Percentiles rank a stretch among this genome's conserved stretches.
phyloP scores from a whole-genome alignment of 441 rosid species.

The Pelargonium fulgidum region DNA sequence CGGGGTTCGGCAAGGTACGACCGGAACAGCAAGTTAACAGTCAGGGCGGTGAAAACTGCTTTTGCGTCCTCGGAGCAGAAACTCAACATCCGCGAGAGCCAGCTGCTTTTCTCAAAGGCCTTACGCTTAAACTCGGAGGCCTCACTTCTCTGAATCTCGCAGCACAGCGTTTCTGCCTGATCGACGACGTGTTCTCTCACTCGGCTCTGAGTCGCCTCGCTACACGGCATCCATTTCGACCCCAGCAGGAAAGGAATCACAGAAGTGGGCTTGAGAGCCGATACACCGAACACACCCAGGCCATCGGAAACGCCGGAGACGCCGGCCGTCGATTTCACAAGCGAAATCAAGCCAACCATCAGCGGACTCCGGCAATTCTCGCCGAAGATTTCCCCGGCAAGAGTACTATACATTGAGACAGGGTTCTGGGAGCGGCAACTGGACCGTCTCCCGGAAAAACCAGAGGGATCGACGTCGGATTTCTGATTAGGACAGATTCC shows the following conservation, averaged over 20 bases:
- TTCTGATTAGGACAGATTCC: constrained; percentile 33
- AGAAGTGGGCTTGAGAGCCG: constrained; percentile 52
- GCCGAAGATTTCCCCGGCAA: constrained; percentile 44
- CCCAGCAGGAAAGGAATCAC: constrained; percentile 62
- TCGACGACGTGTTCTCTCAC: constrained; percentile 39
- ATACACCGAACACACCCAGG: constrained; percentile 38
- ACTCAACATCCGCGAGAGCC: constrained; percentile 54
- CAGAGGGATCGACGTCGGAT: constrained; percentile 31
- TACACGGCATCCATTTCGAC: constrained; percentile 73
- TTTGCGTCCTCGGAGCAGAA: constrained; percentile 81
- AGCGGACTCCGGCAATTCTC: constrained; percentile 40
- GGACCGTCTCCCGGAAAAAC: background rate
- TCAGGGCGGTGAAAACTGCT: constrained; percentile 75
- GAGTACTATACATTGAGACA: constrained; percentile 34
- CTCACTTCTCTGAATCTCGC: constrained; percentile 19
- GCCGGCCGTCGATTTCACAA: constrained; percentile 47
- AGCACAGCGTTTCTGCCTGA: constrained; percentile 34
- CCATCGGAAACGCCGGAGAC: constrained; percentile 23
- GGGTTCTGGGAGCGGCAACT: constrained; percentile 17
- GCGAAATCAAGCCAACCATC: constrained; percentile 43
- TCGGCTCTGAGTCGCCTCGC: constrained; percentile 31
- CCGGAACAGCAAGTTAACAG: constrained; percentile 58
- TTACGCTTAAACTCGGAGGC: constrained; percentile 32
- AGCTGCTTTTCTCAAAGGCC: constrained; percentile 33
- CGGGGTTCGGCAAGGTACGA: constrained; percentile 59